phyloP scores from a whole-genome alignment of 2,329 filamentous ascomycete species.

The Aspergillus sp. region DNA sequence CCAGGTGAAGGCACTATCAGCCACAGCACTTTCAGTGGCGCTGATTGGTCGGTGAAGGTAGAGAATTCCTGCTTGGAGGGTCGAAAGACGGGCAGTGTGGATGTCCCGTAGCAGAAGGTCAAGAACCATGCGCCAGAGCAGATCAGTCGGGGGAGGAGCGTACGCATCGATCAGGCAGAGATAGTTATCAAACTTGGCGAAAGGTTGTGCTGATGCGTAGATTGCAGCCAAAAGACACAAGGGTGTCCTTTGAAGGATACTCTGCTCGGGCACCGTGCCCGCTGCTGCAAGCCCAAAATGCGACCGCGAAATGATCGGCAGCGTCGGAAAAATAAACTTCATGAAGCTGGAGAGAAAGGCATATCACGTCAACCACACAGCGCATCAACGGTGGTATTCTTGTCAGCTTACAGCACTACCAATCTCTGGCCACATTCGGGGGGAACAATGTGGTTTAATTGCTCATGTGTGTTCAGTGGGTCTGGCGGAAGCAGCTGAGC shows the following conservation, averaged over 20 bases:
- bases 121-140: slow-evolving; percentile 35
- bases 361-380: too few species aligned
- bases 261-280: background rate
- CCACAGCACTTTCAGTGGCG: slow-evolving; percentile 26
- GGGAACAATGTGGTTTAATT: too few species aligned
- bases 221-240: slow-evolving; percentile 35
- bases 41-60: slow-evolving; percentile 33
- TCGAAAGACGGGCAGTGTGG: slow-evolving; percentile 34
- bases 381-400: too few species aligned
- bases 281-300: background rate
- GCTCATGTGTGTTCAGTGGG: too few species aligned
- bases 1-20: slow-evolving; percentile 40
- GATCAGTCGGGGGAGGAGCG: slow-evolving; percentile 25
- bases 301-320: background rate
- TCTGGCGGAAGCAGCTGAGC: too few species aligned
- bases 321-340: too few species aligned
- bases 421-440: too few species aligned
- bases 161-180: slow-evolving; percentile 34
- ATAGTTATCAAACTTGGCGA: slow-evolving; percentile 34
- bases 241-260: slow-evolving; percentile 24
- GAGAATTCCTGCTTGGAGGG: slow-evolving; percentile 35
- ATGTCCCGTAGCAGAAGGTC: slow-evolving; percentile 36
- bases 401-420: too few species aligned
- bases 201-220: slow-evolving; percentile 37
- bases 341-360: too few species aligned